Percentiles rank a stretch among this genome's conserved stretches.
Evolutionary conservation across 2,329 filamentous ascomycete genomes (phyloP).

Genomic region (Scedosporium aurantiacum): DNA sequence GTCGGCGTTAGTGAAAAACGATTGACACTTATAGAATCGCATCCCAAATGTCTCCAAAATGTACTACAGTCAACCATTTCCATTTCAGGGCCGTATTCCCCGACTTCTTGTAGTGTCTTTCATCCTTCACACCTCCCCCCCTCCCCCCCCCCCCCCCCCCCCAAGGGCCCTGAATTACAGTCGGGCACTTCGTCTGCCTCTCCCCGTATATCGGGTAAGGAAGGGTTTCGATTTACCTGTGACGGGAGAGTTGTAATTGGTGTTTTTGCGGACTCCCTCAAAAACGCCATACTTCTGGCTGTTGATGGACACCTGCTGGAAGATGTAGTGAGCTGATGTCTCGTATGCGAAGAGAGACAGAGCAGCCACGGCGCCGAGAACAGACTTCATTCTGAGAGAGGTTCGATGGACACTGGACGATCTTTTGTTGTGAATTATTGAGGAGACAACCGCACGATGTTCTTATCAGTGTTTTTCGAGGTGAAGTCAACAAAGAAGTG

Average conservation of each 20-base stretch:
- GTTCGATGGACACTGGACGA: background rate
- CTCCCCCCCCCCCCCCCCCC: too few relatives aligned
- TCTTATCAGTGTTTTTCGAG: background rate
- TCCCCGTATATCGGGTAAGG: background rate
- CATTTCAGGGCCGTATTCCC: background rate
- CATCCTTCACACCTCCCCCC: too few relatives aligned
- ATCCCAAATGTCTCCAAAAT: background rate
- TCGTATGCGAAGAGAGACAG: slow-evolving; percentile 3
- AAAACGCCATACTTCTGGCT: slow-evolving; percentile 16
- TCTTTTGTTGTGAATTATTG: background rate
- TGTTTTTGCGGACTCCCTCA: slow-evolving; percentile 24
- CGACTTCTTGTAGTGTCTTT: background rate
- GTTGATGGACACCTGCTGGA: slow-evolving; percentile 18
- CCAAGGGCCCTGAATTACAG: too few relatives aligned
- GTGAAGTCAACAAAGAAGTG: too few relatives aligned
- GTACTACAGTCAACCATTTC: background rate
- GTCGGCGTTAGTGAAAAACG: background rate
- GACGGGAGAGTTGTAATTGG: slow-evolving; percentile 26
- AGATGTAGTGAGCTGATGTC: slow-evolving; percentile 18
- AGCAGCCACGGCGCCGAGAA: slow-evolving; percentile 1
- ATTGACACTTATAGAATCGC: background rate
- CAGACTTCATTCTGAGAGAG: background rate
- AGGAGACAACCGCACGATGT: background rate
- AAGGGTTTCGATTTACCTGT: slow-evolving; percentile 11
- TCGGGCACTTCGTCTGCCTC: too few relatives aligned